These are phyloP conservation scores for Mitragyna speciosa DNA, from an alignment of 257 asterid species.

Conservation along the genomic window DNA sequence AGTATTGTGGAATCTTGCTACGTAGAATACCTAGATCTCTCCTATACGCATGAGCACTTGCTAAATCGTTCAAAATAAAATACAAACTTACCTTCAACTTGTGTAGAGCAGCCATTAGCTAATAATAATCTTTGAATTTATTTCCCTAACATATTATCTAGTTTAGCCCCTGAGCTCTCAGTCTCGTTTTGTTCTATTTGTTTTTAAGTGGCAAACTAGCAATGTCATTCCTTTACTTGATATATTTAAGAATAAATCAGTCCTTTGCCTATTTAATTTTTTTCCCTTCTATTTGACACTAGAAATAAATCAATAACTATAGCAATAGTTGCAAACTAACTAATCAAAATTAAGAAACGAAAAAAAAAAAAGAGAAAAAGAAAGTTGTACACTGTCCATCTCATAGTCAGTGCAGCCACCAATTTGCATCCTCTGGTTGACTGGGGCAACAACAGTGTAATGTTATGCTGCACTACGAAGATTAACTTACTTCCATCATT, in stretches of 20 bases:
- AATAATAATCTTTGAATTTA: not conserved
- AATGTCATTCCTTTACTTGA: too few relatives aligned
- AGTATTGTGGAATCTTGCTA: constrained; percentile 6
- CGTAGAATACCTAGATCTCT: constrained; percentile 17
- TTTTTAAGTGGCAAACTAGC: not conserved
- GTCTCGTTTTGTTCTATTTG: not conserved
- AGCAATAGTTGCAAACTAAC: not conserved
- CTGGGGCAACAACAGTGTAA: constrained; percentile 23
- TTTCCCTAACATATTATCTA: not conserved
- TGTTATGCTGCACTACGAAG: constrained; percentile 37
- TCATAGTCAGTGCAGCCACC: constrained; percentile 8
- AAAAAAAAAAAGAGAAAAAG: not conserved
- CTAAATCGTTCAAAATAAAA: not conserved
- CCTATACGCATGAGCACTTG: not conserved
- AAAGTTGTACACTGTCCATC: constrained; percentile 7
- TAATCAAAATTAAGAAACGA: not conserved
- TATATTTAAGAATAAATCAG: not conserved
- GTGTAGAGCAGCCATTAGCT: not conserved
- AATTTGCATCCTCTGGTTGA: constrained; percentile 11
- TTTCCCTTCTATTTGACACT: not conserved
- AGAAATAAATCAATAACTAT: not conserved
- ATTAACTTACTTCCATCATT: constrained; percentile 11
- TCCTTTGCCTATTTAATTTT: not conserved
- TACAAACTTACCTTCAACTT: not conserved
- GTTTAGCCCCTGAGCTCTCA: not conserved